Evolutionary conservation across 768 basidiomycete species (phyloP).

Genomic region (Hericium coralloides): DNA sequence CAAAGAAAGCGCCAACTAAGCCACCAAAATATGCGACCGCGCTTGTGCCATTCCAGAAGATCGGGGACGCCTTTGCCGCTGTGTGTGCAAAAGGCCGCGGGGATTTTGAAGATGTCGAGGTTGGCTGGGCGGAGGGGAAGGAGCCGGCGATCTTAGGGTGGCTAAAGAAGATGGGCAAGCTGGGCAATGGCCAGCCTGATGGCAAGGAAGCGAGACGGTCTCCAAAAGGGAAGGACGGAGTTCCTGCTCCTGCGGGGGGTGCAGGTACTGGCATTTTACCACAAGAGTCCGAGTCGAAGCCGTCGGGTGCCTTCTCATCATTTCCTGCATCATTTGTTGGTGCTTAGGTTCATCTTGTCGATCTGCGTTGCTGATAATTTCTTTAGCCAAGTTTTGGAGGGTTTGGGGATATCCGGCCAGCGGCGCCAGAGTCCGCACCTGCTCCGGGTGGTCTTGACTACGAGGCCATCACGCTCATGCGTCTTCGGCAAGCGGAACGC

Average conservation of each 20-base stretch:
- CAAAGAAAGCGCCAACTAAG: constrained; percentile 45
- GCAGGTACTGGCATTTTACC: neutral
- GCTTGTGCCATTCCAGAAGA: constrained; percentile 66
- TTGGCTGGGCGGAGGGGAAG: constrained; percentile 64
- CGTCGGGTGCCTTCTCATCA: constrained; percentile 43
- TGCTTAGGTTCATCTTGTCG: constrained; percentile 3
- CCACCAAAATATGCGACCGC: constrained; percentile 63
- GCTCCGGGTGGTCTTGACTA: constrained; percentile 48
- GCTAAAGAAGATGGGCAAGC: constrained; percentile 64
- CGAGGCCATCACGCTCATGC: constrained; percentile 71
- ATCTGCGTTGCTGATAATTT: neutral
- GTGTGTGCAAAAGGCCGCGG: constrained; percentile 50
- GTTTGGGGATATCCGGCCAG: neutral
- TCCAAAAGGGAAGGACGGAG: neutral
- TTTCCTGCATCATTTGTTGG: constrained; percentile 53
- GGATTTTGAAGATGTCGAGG: constrained; percentile 54
- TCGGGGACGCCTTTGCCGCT: constrained; percentile 68
- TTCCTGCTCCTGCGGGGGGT: too few relatives aligned
- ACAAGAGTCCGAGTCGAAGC: neutral
- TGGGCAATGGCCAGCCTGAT: constrained; percentile 24
- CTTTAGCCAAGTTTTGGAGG: neutral
- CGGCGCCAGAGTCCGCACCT: constrained; percentile 14
- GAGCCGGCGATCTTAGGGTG: constrained; percentile 68
- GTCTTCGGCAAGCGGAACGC: constrained; percentile 74
- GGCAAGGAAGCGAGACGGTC: neutral